Base-by-base conservation (phyloP, 2,329 filamentous ascomycete species). In the Colletotrichum limetticola region DNA sequence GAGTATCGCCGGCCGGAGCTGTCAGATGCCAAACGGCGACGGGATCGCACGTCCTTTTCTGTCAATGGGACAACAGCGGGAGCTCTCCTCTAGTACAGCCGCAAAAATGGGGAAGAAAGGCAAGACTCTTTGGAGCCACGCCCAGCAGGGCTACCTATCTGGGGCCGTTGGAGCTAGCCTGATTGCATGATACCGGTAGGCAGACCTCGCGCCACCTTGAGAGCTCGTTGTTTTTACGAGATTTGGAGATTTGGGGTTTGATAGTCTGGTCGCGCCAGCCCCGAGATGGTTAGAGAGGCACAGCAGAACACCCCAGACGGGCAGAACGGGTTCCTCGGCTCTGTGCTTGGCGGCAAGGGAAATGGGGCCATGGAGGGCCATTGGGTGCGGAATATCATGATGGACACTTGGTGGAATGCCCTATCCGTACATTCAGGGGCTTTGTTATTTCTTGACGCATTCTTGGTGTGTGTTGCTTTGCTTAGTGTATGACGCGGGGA, bases 41-140 rank as follows among this genome's bases (percentile, higher is more conserved):
- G 55, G 67, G 67, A 56, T 35, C 19, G 26, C 63, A 56, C 30
- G 58, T 14, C 64, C 30, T 64, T 72, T 69, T 69, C 53, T 55
- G 58, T 49, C 49, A 32, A 30, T 64, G 16, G 16, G 26, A 26
- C 22, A 28, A 26, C 46, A 61, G 30, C 42, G 56, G 64, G 11
- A 49, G 3, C 8, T 49, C 37, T 35, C 64, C 59, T 14, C 11
- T 30, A 59, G 57, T 68, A 68, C 58, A 68, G 65, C 58, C 58
- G 69, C 42, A 53, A 63, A 46, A 46, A 59, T 59, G 69, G 59
- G 42, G 53, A 46, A 30, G 6, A 5, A 35, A 35, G 4, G 11
- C 32, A 42, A 42, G 65, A 30, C 52, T 22, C 28, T 28, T 12
- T 11, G 49, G 14, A 30, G 30, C 24, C 28, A 30, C 57, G 57